Evolutionary conservation across 83 land plant genomes (phyloP).

Genomic region (Picea abies): DNA sequence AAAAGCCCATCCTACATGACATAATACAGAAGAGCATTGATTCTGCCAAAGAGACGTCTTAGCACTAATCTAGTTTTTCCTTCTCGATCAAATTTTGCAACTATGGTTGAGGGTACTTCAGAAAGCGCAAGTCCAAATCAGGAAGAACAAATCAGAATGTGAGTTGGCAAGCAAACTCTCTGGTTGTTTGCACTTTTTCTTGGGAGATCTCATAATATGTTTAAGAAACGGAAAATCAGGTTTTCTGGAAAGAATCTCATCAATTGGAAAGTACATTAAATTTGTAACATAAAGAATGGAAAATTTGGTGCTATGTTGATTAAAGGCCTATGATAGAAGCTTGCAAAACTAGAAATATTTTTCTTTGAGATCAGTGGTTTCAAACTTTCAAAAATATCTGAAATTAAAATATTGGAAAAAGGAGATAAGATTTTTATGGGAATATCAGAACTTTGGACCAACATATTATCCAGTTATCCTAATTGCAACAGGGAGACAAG

Average conservation of each 20-base stretch:
- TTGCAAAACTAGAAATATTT: not conserved
- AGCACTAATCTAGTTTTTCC: too few relatives aligned
- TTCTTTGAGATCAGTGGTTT: not conserved
- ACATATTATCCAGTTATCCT: not conserved
- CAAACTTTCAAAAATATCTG: not conserved
- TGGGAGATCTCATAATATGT: too few relatives aligned
- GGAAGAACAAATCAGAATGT: too few relatives aligned
- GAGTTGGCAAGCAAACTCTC: too few relatives aligned
- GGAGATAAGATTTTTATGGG: not conserved
- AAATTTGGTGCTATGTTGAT: not conserved
- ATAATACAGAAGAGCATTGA: too few relatives aligned
- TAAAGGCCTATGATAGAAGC: not conserved
- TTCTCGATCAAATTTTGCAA: too few relatives aligned
- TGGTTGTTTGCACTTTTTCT: too few relatives aligned
- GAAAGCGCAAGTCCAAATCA: too few relatives aligned
- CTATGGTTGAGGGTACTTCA: too few relatives aligned
- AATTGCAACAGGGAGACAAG: not conserved
- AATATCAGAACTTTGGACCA: not conserved
- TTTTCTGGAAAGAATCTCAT: not conserved
- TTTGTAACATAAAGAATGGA: not conserved
- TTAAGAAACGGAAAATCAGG: too few relatives aligned
- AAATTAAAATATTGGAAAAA: not conserved
- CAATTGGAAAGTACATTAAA: not conserved
- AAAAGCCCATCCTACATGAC: too few relatives aligned
- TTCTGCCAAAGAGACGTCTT: too few relatives aligned